A percentile compares a stretch with the other conserved stretches of the same genome.
Evolutionary conservation across 1,284 basidiomycete genomes (phyloP).

Genomic region (Melampsora larici-populina): DNA sequence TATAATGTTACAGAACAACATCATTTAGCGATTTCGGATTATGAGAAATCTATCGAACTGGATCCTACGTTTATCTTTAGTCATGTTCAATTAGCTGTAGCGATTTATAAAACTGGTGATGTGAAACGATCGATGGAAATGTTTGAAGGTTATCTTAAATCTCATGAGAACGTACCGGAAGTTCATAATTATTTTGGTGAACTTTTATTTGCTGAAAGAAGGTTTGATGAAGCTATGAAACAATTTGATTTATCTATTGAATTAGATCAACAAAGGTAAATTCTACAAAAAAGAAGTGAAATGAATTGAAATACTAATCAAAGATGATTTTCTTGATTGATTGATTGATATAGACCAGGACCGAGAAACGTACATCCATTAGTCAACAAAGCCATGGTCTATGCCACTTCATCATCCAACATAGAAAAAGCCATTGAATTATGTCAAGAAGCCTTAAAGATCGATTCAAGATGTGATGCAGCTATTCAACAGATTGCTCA

Average conservation of each 20-base stretch:
- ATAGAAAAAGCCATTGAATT: slow-evolving; percentile 70
- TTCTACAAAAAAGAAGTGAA: neutral
- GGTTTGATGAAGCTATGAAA: slow-evolving; percentile 85
- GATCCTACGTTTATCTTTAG: slow-evolving; percentile 85
- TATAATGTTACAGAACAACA: slow-evolving; percentile 95
- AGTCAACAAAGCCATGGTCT: slow-evolving; percentile 96
- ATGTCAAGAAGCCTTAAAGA: slow-evolving; percentile 78
- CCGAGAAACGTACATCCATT: slow-evolving; percentile 59
- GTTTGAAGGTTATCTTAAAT: slow-evolving; percentile 62
- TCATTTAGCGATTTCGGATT: slow-evolving; percentile 79
- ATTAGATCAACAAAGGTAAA: slow-evolving; percentile 64
- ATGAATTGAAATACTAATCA: neutral
- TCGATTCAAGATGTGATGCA: slow-evolving; percentile 92
- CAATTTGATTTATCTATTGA: slow-evolving; percentile 92
- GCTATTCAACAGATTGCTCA: slow-evolving; percentile 95
- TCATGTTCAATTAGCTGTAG: slow-evolving; percentile 95
- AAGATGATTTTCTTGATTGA: neutral
- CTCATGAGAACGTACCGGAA: slow-evolving; percentile 10
- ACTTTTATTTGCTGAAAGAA: slow-evolving; percentile 84
- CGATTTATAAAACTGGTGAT: slow-evolving; percentile 86
- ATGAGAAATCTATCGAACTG: slow-evolving; percentile 78
- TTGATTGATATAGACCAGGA: slow-evolving; percentile 39
- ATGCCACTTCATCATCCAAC: slow-evolving; percentile 69
- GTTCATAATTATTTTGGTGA: slow-evolving; percentile 71
- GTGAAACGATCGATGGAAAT: slow-evolving; percentile 77